These are phyloP conservation scores for Paraphaeosphaeria minitans DNA, from an alignment of 2,329 filamentous ascomycete genomes.

Conservation along the genomic window DNA sequence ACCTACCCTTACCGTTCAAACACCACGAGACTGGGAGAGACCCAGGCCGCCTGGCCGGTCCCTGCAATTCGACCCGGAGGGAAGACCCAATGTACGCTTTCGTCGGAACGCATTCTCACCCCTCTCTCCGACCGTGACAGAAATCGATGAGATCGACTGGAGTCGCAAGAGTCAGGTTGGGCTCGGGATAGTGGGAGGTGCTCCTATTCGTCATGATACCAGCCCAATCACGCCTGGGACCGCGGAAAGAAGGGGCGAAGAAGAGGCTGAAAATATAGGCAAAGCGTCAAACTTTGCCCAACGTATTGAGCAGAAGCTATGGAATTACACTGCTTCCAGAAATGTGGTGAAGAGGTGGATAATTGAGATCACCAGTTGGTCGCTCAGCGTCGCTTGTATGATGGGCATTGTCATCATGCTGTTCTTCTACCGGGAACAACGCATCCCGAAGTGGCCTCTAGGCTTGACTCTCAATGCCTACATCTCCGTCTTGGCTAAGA, in stretches of 20 bases:
- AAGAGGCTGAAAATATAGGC: background rate
- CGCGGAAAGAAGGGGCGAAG: constrained; percentile 11
- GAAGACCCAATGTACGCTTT: constrained; percentile 14
- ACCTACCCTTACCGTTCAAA: constrained; percentile 12
- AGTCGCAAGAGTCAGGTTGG: constrained; percentile 12
- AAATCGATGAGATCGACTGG: constrained; percentile 6
- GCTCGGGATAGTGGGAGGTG: constrained; percentile 14
- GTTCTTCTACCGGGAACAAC: constrained; percentile 8
- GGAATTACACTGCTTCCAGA: constrained; percentile 14
- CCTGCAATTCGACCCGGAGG: constrained; percentile 12
- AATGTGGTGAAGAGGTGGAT: constrained; percentile 19
- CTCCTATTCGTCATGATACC: constrained; percentile 8
- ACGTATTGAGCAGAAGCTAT: constrained; percentile 17
- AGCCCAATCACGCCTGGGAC: constrained; percentile 17
- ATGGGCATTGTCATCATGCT: constrained; percentile 14
- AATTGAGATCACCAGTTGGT: constrained; percentile 21
- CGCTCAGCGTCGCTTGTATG: constrained; percentile 21
- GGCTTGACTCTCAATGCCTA: constrained; percentile 22
- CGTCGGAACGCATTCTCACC: constrained; percentile 18
- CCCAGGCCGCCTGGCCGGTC: constrained; percentile 9
- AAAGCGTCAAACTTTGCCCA: constrained; percentile 15
- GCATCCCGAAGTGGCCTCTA: constrained; percentile 15
- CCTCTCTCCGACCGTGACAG: constrained; percentile 3
- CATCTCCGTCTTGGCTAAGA: constrained; percentile 20
- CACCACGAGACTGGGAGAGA: constrained; percentile 2